Conservation (phyloP, 2,329 filamentous ascomycete species). For the Dendryphion nanum region DNA sequence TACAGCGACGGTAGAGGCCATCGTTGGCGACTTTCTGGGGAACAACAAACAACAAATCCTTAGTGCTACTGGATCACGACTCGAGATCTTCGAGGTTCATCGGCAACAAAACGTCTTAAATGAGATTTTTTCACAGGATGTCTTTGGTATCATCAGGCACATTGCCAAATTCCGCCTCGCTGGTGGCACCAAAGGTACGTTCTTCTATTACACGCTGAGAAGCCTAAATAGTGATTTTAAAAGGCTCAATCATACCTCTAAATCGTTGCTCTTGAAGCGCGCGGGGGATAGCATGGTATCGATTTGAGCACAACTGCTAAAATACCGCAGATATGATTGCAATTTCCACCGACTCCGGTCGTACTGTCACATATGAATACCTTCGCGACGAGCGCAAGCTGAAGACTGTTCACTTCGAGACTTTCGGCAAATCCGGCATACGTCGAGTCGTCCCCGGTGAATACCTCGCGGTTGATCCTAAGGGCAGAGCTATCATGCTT, state of each 20-base stretch:
- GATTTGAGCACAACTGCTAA: constrained; percentile 31
- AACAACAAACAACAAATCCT: constrained; percentile 98
- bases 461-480: constrained; percentile 92
- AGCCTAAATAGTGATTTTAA: constrained; percentile 49
- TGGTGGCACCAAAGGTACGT: constrained; percentile 93
- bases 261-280: constrained; percentile 21
- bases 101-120: constrained; percentile 81
- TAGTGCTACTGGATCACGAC: constrained; percentile 84
- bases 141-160: constrained; percentile 91
- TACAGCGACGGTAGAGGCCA: constrained; percentile 83
- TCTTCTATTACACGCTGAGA: constrained; percentile 27
- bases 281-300: constrained; percentile 31
- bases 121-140: constrained; percentile 84
- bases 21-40: constrained; percentile 91
- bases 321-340: constrained; percentile 80
- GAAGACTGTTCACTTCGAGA: constrained; percentile 88
- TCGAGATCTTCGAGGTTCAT: constrained; percentile 85
- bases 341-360: constrained; percentile 90
- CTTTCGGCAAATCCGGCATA: constrained; percentile 95
- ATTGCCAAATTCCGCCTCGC: constrained; percentile 88
- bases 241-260: constrained; percentile 35
- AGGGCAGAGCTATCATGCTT: constrained; percentile 91
- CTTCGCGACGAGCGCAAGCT: constrained; percentile 82
- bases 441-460: constrained; percentile 92
- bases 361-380: constrained; percentile 93